Evolutionary conservation across 306 rosid genomes (phyloP).

Genomic region (Corylus avellana): DNA sequence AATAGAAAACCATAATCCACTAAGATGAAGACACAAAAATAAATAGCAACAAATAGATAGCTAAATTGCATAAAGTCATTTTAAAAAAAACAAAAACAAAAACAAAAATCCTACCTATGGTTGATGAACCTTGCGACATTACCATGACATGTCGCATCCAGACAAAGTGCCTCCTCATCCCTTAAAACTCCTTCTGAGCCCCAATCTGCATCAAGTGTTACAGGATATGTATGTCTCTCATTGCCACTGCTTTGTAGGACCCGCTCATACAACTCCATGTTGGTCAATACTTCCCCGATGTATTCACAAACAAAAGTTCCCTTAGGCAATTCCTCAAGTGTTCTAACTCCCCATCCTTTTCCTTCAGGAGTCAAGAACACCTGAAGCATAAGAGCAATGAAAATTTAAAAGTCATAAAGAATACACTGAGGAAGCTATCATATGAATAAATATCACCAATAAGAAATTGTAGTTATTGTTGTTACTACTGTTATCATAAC

Average conservation of each 20-base stretch:
- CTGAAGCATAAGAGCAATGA: constrained; percentile 40
- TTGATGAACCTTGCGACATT: constrained; percentile 94
- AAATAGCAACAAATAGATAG: background rate
- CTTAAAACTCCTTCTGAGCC: constrained; percentile 65
- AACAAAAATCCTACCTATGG: constrained; percentile 60
- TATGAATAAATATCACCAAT: background rate
- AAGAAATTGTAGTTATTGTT: background rate
- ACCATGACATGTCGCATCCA: constrained; percentile 85
- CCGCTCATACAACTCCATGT: constrained; percentile 73
- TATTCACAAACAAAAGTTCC: constrained; percentile 88
- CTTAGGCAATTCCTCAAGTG: constrained; percentile 68
- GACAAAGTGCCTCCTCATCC: constrained; percentile 91
- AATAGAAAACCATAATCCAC: background rate
- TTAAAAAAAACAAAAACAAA: background rate
- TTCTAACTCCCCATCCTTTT: constrained; percentile 93
- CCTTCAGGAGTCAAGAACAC: constrained; percentile 65
- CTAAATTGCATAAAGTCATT: background rate
- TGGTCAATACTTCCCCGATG: constrained; percentile 83
- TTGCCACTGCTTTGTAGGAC: constrained; percentile 35
- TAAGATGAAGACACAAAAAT: background rate
- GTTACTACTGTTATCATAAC: background rate
- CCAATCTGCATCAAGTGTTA: constrained; percentile 93
- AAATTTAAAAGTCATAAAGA: constrained; percentile 13
- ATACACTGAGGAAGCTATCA: constrained; percentile 12
- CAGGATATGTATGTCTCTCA: constrained; percentile 87